A percentile compares a stretch with the other conserved stretches of the same genome.
phyloP scores from a whole-genome alignment of 495 filamentous ascomycete genomes.

The Neurospora pannonica region DNA sequence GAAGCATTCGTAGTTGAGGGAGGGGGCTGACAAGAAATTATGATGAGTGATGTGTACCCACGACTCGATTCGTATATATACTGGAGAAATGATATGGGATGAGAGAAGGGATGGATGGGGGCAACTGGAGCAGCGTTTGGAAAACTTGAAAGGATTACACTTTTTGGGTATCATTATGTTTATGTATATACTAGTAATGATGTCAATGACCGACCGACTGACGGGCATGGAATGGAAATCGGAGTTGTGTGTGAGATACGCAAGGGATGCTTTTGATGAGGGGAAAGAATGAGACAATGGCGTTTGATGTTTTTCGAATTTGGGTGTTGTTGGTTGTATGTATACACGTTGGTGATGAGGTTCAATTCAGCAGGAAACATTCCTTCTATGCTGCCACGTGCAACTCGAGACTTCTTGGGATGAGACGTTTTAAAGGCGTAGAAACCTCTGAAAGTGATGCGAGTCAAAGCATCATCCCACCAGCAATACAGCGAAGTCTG shows the following conservation, averaged over 20 bases:
- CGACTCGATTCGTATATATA: background rate
- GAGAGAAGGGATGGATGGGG: background rate
- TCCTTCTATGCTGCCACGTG: too few species aligned
- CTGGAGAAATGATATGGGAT: background rate
- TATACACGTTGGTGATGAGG: background rate
- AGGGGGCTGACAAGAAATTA: too few species aligned
- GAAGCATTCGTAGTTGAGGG: too few species aligned
- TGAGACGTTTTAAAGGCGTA: too few species aligned
- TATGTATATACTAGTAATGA: background rate
- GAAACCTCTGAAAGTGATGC: too few species aligned
- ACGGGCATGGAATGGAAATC: background rate
- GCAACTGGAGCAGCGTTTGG: background rate
- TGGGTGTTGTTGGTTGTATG: background rate
- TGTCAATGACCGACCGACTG: background rate
- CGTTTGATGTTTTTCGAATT: background rate
- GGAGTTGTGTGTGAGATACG: background rate
- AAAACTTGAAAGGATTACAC: background rate
- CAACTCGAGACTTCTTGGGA: too few species aligned
- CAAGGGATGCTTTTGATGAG: background rate
- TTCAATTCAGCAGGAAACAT: background rate
- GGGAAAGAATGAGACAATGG: background rate
- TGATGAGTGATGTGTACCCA: background rate
- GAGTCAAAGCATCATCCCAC: too few species aligned
- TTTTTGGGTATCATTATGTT: background rate
- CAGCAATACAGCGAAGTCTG: too few species aligned